Evolutionary conservation across 495 filamentous ascomycete genomes (phyloP).

Genomic region (Talaromyces liani): DNA sequence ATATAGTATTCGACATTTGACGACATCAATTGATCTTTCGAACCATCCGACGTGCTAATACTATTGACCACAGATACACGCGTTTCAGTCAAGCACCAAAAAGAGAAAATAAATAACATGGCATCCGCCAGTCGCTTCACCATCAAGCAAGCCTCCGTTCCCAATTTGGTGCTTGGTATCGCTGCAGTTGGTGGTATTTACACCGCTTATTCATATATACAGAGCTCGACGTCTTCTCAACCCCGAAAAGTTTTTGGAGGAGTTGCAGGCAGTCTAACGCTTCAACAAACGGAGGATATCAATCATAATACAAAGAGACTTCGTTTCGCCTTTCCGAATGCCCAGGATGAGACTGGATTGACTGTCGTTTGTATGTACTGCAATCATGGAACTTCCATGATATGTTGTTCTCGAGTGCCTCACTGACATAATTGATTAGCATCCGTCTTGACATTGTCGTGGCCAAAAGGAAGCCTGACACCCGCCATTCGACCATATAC

Average conservation of each 20-base stretch:
- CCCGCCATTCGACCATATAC: conserved; percentile 56
- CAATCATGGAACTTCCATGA: neutral
- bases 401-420: neutral
- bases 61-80: too few species aligned
- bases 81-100: neutral
- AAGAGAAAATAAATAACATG: neutral
- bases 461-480: conserved; percentile 26
- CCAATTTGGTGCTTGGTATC: neutral
- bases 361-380: conserved; percentile 40
- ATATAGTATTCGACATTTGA: neutral
- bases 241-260: neutral
- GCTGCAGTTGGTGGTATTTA: neutral
- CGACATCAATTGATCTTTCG: neutral
- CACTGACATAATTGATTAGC: conserved; percentile 20
- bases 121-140: neutral
- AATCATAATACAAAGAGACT: conserved; percentile 62
- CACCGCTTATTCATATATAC: conserved; percentile 2
- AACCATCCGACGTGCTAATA: neutral
- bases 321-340: conserved; percentile 51
- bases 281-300: conserved; percentile 29
- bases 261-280: neutral
- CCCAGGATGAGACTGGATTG: conserved; percentile 41
- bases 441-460: conserved; percentile 46
- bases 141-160: neutral
- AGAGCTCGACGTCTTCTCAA: neutral